Conservation (phyloP, 2,329 filamentous ascomycete genomes). For the Trichoderma hamatum region DNA sequence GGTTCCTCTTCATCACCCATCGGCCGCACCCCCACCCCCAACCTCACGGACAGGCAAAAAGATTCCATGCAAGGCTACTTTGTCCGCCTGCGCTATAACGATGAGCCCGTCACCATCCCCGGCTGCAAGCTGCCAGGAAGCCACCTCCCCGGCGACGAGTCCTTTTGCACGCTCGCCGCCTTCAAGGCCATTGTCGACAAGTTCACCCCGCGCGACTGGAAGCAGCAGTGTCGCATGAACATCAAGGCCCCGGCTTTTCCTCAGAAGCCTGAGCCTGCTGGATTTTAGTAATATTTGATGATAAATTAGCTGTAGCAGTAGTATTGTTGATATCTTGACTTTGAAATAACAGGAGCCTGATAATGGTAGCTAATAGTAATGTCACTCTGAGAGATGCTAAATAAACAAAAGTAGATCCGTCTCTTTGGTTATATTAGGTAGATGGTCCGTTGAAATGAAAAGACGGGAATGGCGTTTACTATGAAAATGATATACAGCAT, state of each 20-base stretch:
- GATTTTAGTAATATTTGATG: slow-evolving; percentile 41
- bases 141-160: slow-evolving; percentile 83
- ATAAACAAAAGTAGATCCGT: background rate
- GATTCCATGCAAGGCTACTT: slow-evolving; percentile 73
- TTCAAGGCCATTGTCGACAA: slow-evolving; percentile 94
- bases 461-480: slow-evolving; percentile 3
- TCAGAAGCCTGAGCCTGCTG: slow-evolving; percentile 54
- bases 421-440: background rate
- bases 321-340: background rate
- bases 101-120: slow-evolving; percentile 77
- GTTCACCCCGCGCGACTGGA: slow-evolving; percentile 83
- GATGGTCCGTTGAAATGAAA: background rate
- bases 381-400: background rate
- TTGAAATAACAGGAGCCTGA: background rate
- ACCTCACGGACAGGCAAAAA: slow-evolving; percentile 61
- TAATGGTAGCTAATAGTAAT: background rate
- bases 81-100: slow-evolving; percentile 90
- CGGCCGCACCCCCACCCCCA: slow-evolving; percentile 60
- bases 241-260: slow-evolving; percentile 50
- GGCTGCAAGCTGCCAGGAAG: slow-evolving; percentile 77
- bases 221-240: slow-evolving; percentile 54
- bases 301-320: background rate
- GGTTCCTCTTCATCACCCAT: too few species aligned
- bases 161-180: slow-evolving; percentile 86
- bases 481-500: background rate